phyloP scores from a whole-genome alignment of 768 basidiomycete genomes.

The Tricholoma furcatifolium region DNA sequence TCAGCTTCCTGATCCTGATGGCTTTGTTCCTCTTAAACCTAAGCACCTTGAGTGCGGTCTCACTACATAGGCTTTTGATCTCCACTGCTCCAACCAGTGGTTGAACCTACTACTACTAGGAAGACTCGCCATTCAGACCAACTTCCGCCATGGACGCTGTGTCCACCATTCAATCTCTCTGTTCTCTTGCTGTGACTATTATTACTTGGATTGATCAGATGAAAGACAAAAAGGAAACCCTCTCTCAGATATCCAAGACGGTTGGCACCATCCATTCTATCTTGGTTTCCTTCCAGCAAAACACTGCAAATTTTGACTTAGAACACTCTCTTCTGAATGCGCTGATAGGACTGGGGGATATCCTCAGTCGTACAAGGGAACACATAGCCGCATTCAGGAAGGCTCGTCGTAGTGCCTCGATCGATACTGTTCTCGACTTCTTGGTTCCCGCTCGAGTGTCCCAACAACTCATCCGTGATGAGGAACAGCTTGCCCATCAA shows the following conservation, averaged over 20 bases:
- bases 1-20: no score
- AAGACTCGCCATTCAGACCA: neutral
- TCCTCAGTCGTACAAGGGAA: constrained; percentile 16
- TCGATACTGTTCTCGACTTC: constrained; percentile 9
- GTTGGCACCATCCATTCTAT: constrained; percentile 13
- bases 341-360: constrained; percentile 17
- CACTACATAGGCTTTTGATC: neutral
- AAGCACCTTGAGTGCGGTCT: no score
- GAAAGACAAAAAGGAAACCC: constrained; percentile 15
- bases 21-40: no score
- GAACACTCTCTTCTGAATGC: constrained; percentile 18
- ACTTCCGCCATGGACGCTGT: constrained; percentile 11
- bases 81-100: neutral
- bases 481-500: constrained; percentile 16
- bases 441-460: constrained; percentile 12
- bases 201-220: constrained; percentile 18
- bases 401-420: constrained; percentile 1
- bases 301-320: constrained; percentile 4
- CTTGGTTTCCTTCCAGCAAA: constrained; percentile 11
- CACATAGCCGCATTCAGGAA: constrained; percentile 8
- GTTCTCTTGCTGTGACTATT: constrained; percentile 13
- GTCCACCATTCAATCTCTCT: constrained; percentile 14
- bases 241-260: constrained; percentile 10
- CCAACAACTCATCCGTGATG: constrained; percentile 14
- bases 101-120: neutral